Evolutionary conservation across 2,329 filamentous ascomycete species (phyloP), one percentile per base, ranked within the genome.

Genomic region (Emericellopsis atlantica): DNA sequence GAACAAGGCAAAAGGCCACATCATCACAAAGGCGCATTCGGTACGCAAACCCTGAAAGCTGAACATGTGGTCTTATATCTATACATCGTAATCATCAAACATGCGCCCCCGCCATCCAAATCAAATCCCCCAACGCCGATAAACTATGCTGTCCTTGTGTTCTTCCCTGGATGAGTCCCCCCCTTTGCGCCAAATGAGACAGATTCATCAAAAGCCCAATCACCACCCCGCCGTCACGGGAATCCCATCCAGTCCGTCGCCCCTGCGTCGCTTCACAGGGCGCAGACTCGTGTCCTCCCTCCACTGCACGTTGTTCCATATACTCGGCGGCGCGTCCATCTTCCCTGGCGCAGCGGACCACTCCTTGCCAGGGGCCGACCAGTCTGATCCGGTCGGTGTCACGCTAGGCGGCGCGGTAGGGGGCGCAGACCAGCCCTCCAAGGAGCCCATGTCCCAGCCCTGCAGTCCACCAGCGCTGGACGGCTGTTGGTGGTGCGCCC

Each of bases 201-300:
- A 9, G 8, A 9, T 9, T 29, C 26, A 29, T 35, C 16, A 35
- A 9, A 15, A 15, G 4, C 32, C 16, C 16, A n/a, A 33, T 36
- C 46, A 60, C 56, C 57, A 60, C 38, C 47, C 55, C 44, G 55
- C 51, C 39, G 56, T 53, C 23, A 58, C 53, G 35, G 58, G 52
- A 39, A 58, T 52, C 40, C 57, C 54, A 36, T 57, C 56, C 21
- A 61, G 49, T 12, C 46, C 49, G 18, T 58, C 58, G 18, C 48
- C 54, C 42, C 60, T 52, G 36, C 60, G 52, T 44, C 60, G 54
- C 58, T 64, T 64, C 46, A 55, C 53, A 16, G 58, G 54, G 36
- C 59, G 45, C 2, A 60, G 60, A 46, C 60, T 63, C 14, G 14
- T 15, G 35, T 14, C 32, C 21, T 33, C 29, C 35, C 40, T 39